A percentile compares a stretch with the other conserved stretches of the same genome.
These are phyloP conservation scores for Xylaria longipes DNA, from an alignment of 495 filamentous ascomycete genomes.

Conservation along the genomic window DNA sequence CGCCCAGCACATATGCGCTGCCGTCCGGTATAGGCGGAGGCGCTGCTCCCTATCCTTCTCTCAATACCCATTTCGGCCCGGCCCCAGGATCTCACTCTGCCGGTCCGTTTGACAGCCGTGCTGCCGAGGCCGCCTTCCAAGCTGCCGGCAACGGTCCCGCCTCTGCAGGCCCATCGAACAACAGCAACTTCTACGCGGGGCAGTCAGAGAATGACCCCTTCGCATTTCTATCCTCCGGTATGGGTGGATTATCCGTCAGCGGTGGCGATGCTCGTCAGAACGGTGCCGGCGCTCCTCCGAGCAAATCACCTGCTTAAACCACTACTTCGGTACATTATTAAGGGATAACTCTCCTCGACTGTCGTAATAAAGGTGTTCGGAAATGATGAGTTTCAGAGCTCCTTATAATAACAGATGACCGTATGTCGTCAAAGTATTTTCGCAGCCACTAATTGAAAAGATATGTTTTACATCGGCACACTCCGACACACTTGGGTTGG, in stretches of 20 bases:
- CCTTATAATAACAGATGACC: conserved; percentile 17
- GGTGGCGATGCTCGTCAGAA: conserved; percentile 85
- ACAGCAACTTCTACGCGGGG: conserved; percentile 57
- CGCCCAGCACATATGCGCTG: conserved; percentile 86
- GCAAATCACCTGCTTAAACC: conserved; percentile 67
- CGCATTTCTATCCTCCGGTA: conserved; percentile 83
- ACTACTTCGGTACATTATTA: conserved; percentile 10
- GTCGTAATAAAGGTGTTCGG: conserved; percentile 36
- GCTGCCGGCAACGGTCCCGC: conserved; percentile 78
- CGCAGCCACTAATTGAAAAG: conserved; percentile 11
- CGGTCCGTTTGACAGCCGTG: conserved; percentile 90
- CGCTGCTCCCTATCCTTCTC: conserved; percentile 78
- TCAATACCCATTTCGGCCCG: conserved; percentile 79
- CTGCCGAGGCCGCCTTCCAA: conserved; percentile 88
- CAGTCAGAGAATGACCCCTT: conserved; percentile 79
- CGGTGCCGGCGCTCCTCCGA: conserved; percentile 65
- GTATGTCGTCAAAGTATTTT: conserved; percentile 8
- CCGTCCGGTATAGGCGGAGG: conserved; percentile 87
- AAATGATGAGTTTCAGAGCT: conserved; percentile 33
- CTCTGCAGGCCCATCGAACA: conserved; percentile 68
- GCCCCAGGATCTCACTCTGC: conserved; percentile 78
- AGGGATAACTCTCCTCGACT: conserved; percentile 14
- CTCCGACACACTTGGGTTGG: conserved; percentile 9
- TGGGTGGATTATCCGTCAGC: conserved; percentile 80
- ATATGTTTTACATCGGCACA: conserved; percentile 13